These are phyloP conservation scores for Aspergillus tamarii DNA, from an alignment of 2,329 filamentous ascomycete species.

Conservation along the genomic window DNA sequence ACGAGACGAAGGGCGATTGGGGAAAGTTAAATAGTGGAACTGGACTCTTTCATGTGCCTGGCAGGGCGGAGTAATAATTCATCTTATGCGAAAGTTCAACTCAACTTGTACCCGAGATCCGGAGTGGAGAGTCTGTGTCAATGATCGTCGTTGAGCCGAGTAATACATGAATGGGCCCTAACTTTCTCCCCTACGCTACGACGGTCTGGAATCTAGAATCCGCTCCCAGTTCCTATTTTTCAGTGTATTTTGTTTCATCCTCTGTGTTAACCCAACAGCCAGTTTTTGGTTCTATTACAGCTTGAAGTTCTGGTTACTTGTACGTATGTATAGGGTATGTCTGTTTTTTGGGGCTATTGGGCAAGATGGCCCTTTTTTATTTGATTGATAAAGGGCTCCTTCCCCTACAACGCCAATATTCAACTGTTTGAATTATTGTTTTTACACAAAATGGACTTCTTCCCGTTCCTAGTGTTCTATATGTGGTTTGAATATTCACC, in stretches of 20 bases:
- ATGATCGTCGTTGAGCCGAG: neutral
- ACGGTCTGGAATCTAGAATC: neutral
- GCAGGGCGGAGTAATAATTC: neutral
- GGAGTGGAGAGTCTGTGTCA: slow-evolving; percentile 6
- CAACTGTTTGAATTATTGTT: neutral
- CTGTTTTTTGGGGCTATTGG: neutral
- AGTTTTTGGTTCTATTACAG: neutral
- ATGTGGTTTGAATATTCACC: neutral
- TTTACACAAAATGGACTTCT: neutral
- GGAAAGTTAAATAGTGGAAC: slow-evolving; percentile 1
- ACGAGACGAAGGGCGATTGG: neutral
- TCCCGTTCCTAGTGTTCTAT: neutral
- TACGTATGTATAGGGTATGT: neutral
- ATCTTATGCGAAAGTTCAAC: neutral
- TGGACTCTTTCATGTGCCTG: neutral
- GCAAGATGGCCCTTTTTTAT: neutral
- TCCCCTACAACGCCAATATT: neutral
- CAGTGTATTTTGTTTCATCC: neutral
- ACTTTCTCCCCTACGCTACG: neutral
- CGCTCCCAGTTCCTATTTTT: neutral
- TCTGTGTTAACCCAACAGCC: too few species aligned
- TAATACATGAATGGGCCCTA: neutral
- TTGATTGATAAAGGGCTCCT: neutral
- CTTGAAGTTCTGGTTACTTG: too few species aligned
- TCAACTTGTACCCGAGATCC: slow-evolving; percentile 12